A percentile compares a stretch with the other conserved stretches of the same genome.
phyloP scores from a whole-genome alignment of 352 stramenopile genomes.

The Phytopythium delawarense region DNA sequence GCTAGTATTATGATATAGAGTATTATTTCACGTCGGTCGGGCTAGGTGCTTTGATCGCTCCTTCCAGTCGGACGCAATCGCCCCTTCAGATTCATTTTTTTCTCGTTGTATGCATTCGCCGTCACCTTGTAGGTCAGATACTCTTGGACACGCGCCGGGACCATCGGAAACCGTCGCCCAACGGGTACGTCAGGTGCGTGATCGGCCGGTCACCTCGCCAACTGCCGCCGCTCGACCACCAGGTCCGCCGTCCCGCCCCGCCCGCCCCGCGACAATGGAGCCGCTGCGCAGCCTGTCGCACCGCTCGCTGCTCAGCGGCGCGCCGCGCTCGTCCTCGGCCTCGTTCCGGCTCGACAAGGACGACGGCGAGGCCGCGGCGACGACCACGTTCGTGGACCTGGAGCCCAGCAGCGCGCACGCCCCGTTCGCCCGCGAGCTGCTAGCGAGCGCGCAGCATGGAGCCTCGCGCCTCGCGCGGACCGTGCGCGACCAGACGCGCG shows the following conservation, averaged over 20 bases:
- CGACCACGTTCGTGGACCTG: slow-evolving; percentile 6
- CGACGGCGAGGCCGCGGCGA: background rate
- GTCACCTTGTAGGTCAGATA: too few relatives aligned
- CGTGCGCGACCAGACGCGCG: background rate
- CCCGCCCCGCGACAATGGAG: background rate
- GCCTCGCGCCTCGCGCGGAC: background rate
- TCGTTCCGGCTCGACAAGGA: slow-evolving; percentile 3
- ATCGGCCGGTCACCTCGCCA: too few relatives aligned
- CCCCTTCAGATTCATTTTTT: background rate
- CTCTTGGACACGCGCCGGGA: background rate
- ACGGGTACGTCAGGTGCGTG: too few relatives aligned
- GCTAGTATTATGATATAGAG: too few relatives aligned
- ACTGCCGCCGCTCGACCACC: background rate
- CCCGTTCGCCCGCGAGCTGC: background rate
- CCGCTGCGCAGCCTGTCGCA: slow-evolving; percentile 1
- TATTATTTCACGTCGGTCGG: too few relatives aligned
- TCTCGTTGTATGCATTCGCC: too few relatives aligned
- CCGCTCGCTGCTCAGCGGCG: slow-evolving; percentile 7
- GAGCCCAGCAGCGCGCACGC: background rate
- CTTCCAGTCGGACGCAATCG: background rate
- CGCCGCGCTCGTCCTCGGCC: slow-evolving; percentile 1
- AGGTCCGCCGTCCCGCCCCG: background rate
- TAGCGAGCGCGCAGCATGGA: slow-evolving; percentile 3
- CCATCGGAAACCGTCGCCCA: too few relatives aligned
- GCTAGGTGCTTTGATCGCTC: background rate